Evolutionary conservation across 2,329 filamentous ascomycete genomes (phyloP).

Genomic region (Beauveria rudraprayagi): DNA sequence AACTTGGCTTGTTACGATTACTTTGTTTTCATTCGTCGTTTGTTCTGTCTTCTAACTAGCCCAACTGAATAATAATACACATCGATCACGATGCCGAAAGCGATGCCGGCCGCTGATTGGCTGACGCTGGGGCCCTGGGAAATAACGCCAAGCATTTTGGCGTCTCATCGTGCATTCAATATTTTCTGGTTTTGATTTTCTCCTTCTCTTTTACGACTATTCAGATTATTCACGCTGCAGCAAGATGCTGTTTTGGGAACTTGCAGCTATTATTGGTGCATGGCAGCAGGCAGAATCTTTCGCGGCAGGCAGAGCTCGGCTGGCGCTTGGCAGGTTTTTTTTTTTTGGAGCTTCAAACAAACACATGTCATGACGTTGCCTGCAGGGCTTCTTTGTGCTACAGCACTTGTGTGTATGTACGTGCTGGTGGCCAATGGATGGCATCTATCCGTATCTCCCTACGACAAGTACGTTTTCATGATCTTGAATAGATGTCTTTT

Average conservation of each 20-base stretch:
- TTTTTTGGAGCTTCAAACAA: neutral
- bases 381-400: too few species aligned
- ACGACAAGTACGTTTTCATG: too few species aligned
- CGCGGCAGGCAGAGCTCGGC: neutral
- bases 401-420: too few species aligned
- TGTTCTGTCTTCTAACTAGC: too few species aligned
- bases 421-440: too few species aligned
- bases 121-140: neutral
- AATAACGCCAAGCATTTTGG: slow-evolving; percentile 10
- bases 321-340: neutral
- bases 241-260: too few species aligned
- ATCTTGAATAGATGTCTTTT: neutral
- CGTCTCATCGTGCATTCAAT: neutral
- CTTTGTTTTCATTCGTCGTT: too few species aligned
- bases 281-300: neutral
- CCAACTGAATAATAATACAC: too few species aligned
- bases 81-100: neutral
- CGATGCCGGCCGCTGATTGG: slow-evolving; percentile 2
- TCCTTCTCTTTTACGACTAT: neutral
- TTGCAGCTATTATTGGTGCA: neutral
- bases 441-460: too few species aligned
- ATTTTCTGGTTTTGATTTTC: neutral
- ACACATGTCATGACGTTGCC: too few species aligned
- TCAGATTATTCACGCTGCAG: too few species aligned
- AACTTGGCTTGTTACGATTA: too few species aligned